Percentiles rank a stretch among this genome's conserved stretches.
Conservation (phyloP, 169 alveolate genomes). For the Plasmodium malariae region DNA sequence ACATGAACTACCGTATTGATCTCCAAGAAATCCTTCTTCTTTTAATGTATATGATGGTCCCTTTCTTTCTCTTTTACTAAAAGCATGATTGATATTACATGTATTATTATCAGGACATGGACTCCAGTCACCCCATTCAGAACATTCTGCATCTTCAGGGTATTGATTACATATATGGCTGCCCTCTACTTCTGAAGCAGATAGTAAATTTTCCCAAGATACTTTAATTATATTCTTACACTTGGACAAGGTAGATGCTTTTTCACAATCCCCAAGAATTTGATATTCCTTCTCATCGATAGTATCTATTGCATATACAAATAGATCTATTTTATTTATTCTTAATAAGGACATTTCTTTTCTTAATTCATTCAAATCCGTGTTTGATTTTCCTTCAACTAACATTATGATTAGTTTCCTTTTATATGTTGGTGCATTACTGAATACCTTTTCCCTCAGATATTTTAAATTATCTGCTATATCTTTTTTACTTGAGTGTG, state of each 20-base stretch:
- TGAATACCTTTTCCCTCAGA: constrained; percentile 26
- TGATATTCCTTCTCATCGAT: constrained; percentile 32
- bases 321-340: constrained; percentile 50
- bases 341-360: constrained; percentile 45
- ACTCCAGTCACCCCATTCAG: constrained; percentile 76
- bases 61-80: constrained; percentile 67
- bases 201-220: constrained; percentile 55
- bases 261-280: constrained; percentile 76
- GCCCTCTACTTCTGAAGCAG: constrained; percentile 38
- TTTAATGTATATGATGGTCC: constrained; percentile 56
- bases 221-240: constrained; percentile 61
- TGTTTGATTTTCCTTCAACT: constrained; percentile 64
- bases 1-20: constrained; percentile 43
- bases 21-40: constrained; percentile 25
- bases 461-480: constrained; percentile 52
- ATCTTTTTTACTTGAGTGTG: constrained; percentile 12
- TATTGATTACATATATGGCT: constrained; percentile 43
- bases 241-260: neutral
- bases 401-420: constrained; percentile 51
- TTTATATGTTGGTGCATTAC: neutral
- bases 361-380: constrained; percentile 53
- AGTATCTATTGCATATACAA: constrained; percentile 70
- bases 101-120: constrained; percentile 47
- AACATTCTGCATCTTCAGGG: constrained; percentile 75
- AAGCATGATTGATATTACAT: neutral